A percentile compares a stretch with the other conserved stretches of the same genome.
Conservation (phyloP, 768 basidiomycete genomes). For the Guyanaporus albipodus region DNA sequence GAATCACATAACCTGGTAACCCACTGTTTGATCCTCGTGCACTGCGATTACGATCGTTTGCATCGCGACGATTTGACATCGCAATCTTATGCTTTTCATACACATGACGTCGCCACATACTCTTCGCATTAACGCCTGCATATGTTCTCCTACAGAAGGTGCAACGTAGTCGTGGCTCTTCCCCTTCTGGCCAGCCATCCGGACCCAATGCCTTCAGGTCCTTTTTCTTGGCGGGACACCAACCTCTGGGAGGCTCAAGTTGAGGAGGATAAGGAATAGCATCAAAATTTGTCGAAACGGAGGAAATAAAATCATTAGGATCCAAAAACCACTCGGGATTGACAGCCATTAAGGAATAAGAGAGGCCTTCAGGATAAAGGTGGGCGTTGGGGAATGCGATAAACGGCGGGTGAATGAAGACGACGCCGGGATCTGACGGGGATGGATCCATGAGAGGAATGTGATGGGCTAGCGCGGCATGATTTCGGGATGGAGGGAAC, state of each 20-base stretch:
- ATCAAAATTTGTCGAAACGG: conserved; percentile 40
- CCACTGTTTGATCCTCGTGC: conserved; percentile 63
- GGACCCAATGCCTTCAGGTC: conserved; percentile 64
- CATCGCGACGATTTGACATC: conserved; percentile 82
- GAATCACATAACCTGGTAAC: conserved; percentile 28
- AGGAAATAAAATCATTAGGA: conserved; percentile 56
- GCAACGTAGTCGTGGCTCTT: conserved; percentile 75
- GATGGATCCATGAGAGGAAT: conserved; percentile 64
- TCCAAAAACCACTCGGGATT: conserved; percentile 81
- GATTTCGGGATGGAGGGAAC: conserved; percentile 29
- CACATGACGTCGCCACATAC: conserved; percentile 88
- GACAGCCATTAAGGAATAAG: conserved; percentile 66
- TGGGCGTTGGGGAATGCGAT: conserved; percentile 59
- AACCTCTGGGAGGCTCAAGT: conserved; percentile 80
- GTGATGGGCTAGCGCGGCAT: conserved; percentile 38
- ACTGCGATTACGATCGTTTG: conserved; percentile 53
- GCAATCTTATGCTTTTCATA: conserved; percentile 89
- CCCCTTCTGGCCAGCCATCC: conserved; percentile 76
- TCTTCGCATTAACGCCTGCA: conserved; percentile 84
- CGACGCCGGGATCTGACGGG: conserved; percentile 55
- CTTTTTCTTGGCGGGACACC: conserved; percentile 85
- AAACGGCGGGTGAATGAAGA: conserved; percentile 78
- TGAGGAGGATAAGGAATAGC: conserved; percentile 71
- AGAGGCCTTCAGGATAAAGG: conserved; percentile 60
- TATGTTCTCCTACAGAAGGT: conserved; percentile 83